Evolutionary conservation across 371 early-diverging fungal species (phyloP), one percentile per base, ranked within the genome.

Genomic region (Actinomortierella ambigua): DNA sequence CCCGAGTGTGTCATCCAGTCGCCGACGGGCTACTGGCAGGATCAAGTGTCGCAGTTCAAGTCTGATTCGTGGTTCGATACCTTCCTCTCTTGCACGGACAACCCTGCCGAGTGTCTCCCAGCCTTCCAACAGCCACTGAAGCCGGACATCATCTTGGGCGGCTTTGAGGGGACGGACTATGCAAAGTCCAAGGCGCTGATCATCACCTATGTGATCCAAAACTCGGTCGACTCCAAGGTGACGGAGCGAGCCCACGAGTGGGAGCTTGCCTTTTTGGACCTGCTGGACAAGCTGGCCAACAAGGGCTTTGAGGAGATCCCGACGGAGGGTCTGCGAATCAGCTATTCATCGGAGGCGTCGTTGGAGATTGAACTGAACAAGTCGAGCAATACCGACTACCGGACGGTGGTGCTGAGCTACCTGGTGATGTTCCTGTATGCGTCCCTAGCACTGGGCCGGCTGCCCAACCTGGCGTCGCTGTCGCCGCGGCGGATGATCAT

Each of bases 351-450:
- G 2, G 92, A 91, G 76, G 79, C 87, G 24, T 90, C 90, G 1
- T 48, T 91, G 50, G 90, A 90, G 65, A 79, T 70, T 15, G 92
- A 90, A 57, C 63, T 90, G 17, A 87, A 86, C 77, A 82, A 85
- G 50, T 88, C 89, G 0, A 83, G 85, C 49, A 85, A 88, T 52
- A 87, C 90, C 0, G 89, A 92, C 63, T 77, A 83, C 6, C 63
- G 66, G 8, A 90, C 90, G 0, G 83, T 92, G 11, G 60, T 83
- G 14, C 68, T 91, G 47, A 85, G 85, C 34, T 92, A 92, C 53
- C 29, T 90, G 17, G 84, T 81, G 47, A 92, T 92, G 92, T 90
- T 92, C 60, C 53, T 88, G 23, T 92, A 92, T 69, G 90, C 88
- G 1, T 88, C 90, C 0, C 22, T 90, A 18, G 86, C 92, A 1